Base-by-base conservation (phyloP, 331 rosid species). In the Quercus tomentella region DNA sequence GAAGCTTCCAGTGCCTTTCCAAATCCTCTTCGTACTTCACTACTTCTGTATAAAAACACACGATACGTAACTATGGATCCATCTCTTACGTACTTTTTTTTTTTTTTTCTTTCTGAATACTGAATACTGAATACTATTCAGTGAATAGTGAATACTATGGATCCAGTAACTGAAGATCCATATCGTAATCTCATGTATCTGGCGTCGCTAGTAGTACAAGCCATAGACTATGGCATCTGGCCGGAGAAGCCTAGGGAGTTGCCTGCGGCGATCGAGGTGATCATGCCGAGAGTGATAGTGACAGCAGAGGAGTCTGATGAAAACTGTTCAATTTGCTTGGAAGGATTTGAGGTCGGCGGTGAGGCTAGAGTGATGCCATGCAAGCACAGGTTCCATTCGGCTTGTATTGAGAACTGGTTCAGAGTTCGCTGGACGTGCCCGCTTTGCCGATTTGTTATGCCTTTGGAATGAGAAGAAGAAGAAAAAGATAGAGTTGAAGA, bases 351-450 rank as follows among this genome's bases (percentile, higher is more conserved):
- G 67, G 70, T 25, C 21, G 76, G 52, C 6, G 70, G 74, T 20
- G 80, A 79, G 41, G 72, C 77, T 31, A 79, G 72, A 8, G 86
- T 67, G 80, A 60, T 78, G 80, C 80, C 82, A 11, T 82, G 82
- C 45, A 78, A 82, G 8, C 80, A 82, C 20, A 2, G 25, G 61
- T 78, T 73, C 21, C 86, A 82, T 45, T 55, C 76, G 2, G 43
- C 9, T 20, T 78, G 82, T 26, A 82, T 82, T 8, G 76, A 33
- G 58, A 73, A 52, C 16, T 68, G 86, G 86, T n/a, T 82, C 51
- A 45, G 57, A 21, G 51, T 61, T 22, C 75, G 14, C 16, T 62
- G 67, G 52, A 33, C 75, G 1, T 82, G 82, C 51, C 82, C 77
- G 17, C 35, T 82, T 66, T 82, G 86, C 65, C 75, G 82, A 67